Conservation (phyloP, 73 alveolate species). For the Tetrahymena elliotti region DNA sequence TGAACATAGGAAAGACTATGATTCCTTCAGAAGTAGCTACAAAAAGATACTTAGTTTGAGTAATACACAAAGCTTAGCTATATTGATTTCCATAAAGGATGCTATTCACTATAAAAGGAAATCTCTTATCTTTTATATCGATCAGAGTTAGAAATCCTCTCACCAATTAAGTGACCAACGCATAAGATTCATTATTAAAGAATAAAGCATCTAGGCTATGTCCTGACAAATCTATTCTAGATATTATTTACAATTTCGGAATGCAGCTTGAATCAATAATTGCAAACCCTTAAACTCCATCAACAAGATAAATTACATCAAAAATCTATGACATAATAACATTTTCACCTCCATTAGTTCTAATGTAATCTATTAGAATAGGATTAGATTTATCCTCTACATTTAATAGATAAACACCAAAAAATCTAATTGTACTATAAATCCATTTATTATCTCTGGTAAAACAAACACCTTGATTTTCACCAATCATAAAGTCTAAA, state of each 20-base stretch:
- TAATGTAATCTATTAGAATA: background rate
- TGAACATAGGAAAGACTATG: background rate
- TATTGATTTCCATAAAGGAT: background rate
- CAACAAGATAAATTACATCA: background rate
- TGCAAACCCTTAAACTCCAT: background rate
- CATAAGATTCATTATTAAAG: background rate
- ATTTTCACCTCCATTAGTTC: background rate
- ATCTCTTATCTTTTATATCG: background rate
- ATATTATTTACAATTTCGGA: background rate
- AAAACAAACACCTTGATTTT: background rate
- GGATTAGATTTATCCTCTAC: background rate
- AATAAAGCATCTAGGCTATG: background rate
- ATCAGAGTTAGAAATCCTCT: background rate
- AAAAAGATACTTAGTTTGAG: background rate
- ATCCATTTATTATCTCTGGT: background rate
- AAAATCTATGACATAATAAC: background rate
- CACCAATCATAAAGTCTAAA: background rate
- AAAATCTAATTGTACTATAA: background rate
- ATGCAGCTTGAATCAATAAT: background rate
- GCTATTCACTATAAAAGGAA: background rate
- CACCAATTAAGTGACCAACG: background rate
- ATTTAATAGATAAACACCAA: background rate
- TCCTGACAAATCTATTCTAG: background rate
- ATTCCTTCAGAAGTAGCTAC: background rate
- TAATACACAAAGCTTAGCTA: background rate